Percentiles rank a stretch among this genome's conserved stretches.
These are phyloP conservation scores for Ilyonectria destructans DNA, from an alignment of 2,329 filamentous ascomycete species.

Conservation along the genomic window DNA sequence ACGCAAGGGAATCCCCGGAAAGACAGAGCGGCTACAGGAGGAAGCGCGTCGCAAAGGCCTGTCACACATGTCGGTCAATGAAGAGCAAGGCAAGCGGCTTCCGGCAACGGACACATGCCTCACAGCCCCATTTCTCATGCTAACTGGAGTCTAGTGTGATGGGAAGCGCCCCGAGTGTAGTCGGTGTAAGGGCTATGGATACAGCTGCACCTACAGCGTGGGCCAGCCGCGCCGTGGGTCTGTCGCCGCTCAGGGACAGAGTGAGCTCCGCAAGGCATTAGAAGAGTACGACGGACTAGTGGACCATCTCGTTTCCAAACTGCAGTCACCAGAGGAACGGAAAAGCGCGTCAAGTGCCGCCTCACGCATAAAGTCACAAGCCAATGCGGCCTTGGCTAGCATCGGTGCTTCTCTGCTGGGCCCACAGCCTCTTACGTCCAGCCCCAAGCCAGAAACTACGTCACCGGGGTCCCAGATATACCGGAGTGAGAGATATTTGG, in stretches of 20 bases:
- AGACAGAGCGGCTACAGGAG: constrained; percentile 18
- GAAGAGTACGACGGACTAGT: constrained; percentile 46
- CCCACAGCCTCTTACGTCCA: too few relatives aligned
- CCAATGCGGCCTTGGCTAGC: too few relatives aligned
- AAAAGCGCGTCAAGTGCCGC: too few relatives aligned
- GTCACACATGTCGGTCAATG: constrained; percentile 46
- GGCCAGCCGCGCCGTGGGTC: background rate
- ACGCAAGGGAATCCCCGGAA: too few relatives aligned
- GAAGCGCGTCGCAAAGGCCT: constrained; percentile 46
- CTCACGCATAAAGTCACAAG: too few relatives aligned
- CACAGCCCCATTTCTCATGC: too few relatives aligned
- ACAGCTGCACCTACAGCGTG: constrained; percentile 38
- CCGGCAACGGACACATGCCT: too few relatives aligned
- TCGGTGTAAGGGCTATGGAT: constrained; percentile 47
- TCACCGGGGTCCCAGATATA: too few relatives aligned
- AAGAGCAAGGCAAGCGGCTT: constrained; percentile 44
- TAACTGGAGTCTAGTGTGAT: constrained; percentile 27
- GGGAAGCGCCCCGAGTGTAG: constrained; percentile 43
- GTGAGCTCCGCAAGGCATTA: too few relatives aligned
- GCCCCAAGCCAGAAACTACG: too few relatives aligned
- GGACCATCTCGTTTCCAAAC: background rate
- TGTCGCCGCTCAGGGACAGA: background rate
- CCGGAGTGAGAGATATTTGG: constrained; percentile 40
- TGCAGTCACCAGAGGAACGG: too few relatives aligned
- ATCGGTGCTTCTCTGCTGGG: too few relatives aligned